Evolutionary conservation across 805 yeast genomes (phyloP), one percentile per base, ranked within the genome.

Genomic region (Candida hispaniensis): DNA sequence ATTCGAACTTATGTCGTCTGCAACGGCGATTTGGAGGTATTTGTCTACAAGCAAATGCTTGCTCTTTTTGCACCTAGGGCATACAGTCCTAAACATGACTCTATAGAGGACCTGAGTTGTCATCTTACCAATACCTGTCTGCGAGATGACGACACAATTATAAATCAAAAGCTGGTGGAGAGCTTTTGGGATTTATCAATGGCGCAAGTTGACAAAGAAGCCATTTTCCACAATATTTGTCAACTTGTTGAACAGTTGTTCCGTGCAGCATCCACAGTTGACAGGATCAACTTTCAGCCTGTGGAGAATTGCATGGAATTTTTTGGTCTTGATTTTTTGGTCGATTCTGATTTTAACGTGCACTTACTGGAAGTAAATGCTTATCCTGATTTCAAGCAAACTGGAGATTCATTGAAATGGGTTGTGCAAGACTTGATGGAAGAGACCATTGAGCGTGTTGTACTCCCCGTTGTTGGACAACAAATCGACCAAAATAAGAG

Each of bases 301-400:
- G 51, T 86, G 40, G 56, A 60, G 1, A 83, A 83, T 54, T 88
- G 93, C 0, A 70, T 81, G 51, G 98, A 91, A 55, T 66, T 82
- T 5, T 91, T 67, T 52, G 98, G 98, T 1, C 63, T 91, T 10
- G 98, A 91, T 54, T 86, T 85, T 54, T 56, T 91, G 38, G 79
- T 91, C 11, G 75, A 73, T 46, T 59, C 56, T 2, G 60, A 70
- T 18, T 51, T 55, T 14, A 53, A 64, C 9, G 88, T 79, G 3
- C 65, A 63, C 27, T 51, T 91, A 16, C 58, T 88, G 25, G 97
- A 91, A 55, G 81, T 85, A 27, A 91, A 91, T 50, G 77, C 97
- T 10, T 91, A 78, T 51, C 98, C 98, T 1, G 98, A 91, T 52
- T 91, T 91, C 60, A 85, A 83, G 50, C 98, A 91, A 58, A 91